Evolutionary conservation across 164 flowering plant species (phyloP).

Genomic region (Stephania cephalantha): DNA sequence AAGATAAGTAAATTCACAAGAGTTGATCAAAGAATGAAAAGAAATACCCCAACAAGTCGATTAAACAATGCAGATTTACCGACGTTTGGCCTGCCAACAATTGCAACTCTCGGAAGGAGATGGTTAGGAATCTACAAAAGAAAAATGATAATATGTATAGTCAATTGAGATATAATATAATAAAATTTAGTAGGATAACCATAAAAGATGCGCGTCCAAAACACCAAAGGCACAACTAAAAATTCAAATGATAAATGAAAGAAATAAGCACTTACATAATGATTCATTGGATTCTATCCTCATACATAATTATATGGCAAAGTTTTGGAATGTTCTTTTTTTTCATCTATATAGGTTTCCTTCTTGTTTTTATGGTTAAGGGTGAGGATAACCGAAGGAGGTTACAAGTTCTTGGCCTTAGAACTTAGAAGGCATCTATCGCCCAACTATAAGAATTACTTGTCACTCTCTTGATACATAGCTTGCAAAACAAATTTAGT

Average conservation of each 20-base stretch:
- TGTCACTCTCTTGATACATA: neutral
- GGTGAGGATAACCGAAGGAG: neutral
- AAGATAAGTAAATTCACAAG: neutral
- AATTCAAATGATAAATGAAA: neutral
- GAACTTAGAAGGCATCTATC: neutral
- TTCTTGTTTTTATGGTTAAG: neutral
- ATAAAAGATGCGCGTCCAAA: neutral
- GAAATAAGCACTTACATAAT: neutral
- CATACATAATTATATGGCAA: neutral
- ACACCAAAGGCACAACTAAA: neutral
- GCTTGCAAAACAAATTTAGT: neutral
- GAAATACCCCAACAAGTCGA: slow-evolving; percentile 89
- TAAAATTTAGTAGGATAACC: neutral
- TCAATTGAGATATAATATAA: neutral
- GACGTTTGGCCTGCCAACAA: slow-evolving; percentile 98
- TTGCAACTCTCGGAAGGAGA: slow-evolving; percentile 83
- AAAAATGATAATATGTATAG: slow-evolving; percentile 7
- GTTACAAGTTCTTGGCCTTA: neutral
- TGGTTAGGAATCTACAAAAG: slow-evolving; percentile 71
- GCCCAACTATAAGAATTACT: neutral
- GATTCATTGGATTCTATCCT: neutral
- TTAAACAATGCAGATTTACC: slow-evolving; percentile 98
- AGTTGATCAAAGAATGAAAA: neutral
- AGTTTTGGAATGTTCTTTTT: neutral
- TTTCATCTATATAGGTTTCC: neutral